Base-by-base conservation (phyloP, 2,329 filamentous ascomycete genomes). In the Sporothrix brasiliensis region DNA sequence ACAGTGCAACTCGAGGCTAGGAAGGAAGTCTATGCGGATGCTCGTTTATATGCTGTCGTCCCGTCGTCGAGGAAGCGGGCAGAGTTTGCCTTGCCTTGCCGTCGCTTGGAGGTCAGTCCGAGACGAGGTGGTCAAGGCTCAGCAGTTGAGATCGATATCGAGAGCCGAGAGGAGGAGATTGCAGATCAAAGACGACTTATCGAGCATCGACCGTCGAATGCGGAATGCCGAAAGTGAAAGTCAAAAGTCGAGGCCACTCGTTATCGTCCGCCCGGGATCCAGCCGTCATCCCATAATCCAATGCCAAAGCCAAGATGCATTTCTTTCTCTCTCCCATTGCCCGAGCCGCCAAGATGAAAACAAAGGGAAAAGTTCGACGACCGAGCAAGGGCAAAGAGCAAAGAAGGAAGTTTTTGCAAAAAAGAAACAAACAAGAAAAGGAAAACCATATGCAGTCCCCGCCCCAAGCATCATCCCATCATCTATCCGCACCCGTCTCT, bases 11-110 rank as follows among this genome's bases (percentile, higher is more conserved):
- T 69, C 76, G 77, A 78, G 78, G 78, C 79, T 81, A 81, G 78
- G 79, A 81, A 82, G 76, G 74, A 76, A 79, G 78, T 85, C 82
- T 85, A 84, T 84, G 82, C 80, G 80, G 80, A 72, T 72, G 70
- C 61, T 69, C 39, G 68, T 68, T 58, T 53, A 44, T 30, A 56
- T 60, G 68, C 21, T 54, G 66, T 60, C 58, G 27, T 27, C 47
- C 47, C 19, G 68, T 54, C 68, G 67, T 69, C 58, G 58, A 27
- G 30, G 41, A 27, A 47, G 41, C 11, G 58, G 10, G n/a, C 19
- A 13, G 41, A 44, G 10, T 44, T 14, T 21, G 34, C 30, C 24
- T 44, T 41, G 50, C 21, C 3, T 27, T 63, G n/a, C 41, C 30
- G 56, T 63, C 24, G 14, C 49, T 5, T 16, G 39, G 39, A 13